phyloP scores from a whole-genome alignment of 768 basidiomycete species.

The Mycena maculata region DNA sequence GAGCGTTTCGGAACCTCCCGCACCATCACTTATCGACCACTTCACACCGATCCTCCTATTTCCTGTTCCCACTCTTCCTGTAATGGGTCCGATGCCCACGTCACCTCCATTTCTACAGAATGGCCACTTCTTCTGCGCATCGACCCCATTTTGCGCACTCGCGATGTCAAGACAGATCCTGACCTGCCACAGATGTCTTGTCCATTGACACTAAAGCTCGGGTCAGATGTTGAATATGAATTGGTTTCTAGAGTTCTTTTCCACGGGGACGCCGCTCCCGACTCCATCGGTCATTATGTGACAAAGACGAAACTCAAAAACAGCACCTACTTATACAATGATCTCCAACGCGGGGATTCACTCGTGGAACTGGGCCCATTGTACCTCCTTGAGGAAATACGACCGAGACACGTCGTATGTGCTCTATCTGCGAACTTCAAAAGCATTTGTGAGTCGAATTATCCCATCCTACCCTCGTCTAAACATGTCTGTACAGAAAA shows the following conservation, averaged over 20 bases:
- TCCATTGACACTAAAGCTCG: background rate
- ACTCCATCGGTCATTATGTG: background rate
- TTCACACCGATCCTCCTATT: background rate
- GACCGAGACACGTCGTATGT: conserved; percentile 2
- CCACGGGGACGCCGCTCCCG: background rate
- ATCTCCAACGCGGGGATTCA: background rate
- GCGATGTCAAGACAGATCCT: background rate
- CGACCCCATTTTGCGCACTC: background rate
- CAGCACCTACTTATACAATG: conserved; percentile 2
- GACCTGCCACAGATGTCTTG: background rate
- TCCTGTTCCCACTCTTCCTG: background rate
- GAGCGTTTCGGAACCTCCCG: background rate
- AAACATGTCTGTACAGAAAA: background rate
- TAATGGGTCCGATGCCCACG: background rate
- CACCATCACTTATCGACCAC: background rate
- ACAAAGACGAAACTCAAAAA: background rate
- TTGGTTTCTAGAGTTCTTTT: conserved; percentile 3
- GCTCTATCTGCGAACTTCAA: conserved; percentile 7
- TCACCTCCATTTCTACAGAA: conserved; percentile 1
- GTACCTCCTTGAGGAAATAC: background rate
- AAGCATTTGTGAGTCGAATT: conserved; percentile 2
- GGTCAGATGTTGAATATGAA: background rate
- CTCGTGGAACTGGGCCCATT: conserved; percentile 5
- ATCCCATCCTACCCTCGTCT: no score
- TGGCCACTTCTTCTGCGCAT: conserved; percentile 8